Evolutionary conservation across 805 yeast species (phyloP), one percentile per base, ranked within the genome.

Genomic region (Naumovozyma baii): DNA sequence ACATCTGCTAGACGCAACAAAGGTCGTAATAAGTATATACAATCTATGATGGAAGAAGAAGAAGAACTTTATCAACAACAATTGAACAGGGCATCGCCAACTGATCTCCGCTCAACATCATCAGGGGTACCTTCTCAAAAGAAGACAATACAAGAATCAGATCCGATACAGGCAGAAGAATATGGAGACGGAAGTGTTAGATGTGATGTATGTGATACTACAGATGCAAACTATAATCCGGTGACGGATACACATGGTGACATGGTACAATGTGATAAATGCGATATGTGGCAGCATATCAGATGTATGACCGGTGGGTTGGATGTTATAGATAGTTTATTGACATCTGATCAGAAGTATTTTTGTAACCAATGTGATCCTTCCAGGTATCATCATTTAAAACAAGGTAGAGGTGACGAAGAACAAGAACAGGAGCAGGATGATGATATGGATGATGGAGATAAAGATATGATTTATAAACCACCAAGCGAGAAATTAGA

Each of bases 231-330:
- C 45, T 78, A 75, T 52, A 66, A 78, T 49, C 81, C 71, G 44
- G 78, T 69, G 0, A 69, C 67, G 3, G 83, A 77, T 44, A 56
- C 58, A 1, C 17, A 44, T 31, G 77, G 82, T 12, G 66, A 64
- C 10, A 78, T 79, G 82, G 70, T 80, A 19, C 76, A 76, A 50
- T 81, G 88, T 59, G 84, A 77, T 19, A 48, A 59, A 5, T 81
- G 88, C 53, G 58, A 68, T 34, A 73, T 85, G 2, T 81, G 87
- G 87, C 87, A 81, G 53, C 88, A 81, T 52, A 71, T 73, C 25
- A 61, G 54, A 39, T 81, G 88, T 57, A 67, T 79, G 73, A 70
- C 79, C 18, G 52, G 59, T 4, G 54, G 62, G 4, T 47, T 53
- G 9, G 50, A 50, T n/a, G 53, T 50, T 17, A 60, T 55, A 25